phyloP scores from a whole-genome alignment of 2,329 filamentous ascomycete species.

The Elsinoe necatrix region DNA sequence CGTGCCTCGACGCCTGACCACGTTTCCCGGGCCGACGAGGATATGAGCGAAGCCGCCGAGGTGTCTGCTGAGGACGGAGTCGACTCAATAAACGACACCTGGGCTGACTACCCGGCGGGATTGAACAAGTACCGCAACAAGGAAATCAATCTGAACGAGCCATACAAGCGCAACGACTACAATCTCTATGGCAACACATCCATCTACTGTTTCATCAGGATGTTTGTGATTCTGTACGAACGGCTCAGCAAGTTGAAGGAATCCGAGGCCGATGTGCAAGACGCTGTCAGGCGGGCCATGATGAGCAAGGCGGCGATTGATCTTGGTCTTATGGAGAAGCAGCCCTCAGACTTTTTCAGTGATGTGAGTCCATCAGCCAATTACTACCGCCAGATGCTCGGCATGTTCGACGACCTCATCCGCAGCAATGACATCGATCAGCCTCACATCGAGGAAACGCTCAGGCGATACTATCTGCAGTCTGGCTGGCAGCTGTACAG shows the following conservation, averaged over 20 bases:
- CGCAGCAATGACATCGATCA: conserved; percentile 68
- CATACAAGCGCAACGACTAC: conserved; percentile 71
- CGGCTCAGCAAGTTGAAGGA: conserved; percentile 77
- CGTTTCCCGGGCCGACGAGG: conserved; percentile 68
- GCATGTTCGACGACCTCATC: conserved; percentile 79
- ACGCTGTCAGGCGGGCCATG: conserved; percentile 65
- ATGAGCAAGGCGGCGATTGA: conserved; percentile 72
- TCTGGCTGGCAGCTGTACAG: conserved; percentile 91
- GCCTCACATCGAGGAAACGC: conserved; percentile 74
- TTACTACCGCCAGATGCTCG: conserved; percentile 78
- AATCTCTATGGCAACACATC: conserved; percentile 88
- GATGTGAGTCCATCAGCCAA: conserved; percentile 55
- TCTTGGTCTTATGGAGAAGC: conserved; percentile 74
- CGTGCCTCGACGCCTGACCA: conserved; percentile 84
- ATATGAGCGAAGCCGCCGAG: conserved; percentile 39
- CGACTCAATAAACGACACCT: conserved; percentile 53
- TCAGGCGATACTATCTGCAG: conserved; percentile 84
- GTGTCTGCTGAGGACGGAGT: conserved; percentile 30
- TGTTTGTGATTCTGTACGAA: conserved; percentile 85
- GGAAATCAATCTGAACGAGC: conserved; percentile 65
- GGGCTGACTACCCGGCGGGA: conserved; percentile 50
- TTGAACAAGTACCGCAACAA: conserved; percentile 51
- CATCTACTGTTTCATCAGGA: conserved; percentile 88
- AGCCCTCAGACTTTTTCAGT: conserved; percentile 64
- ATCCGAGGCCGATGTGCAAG: conserved; percentile 62